Conservation (phyloP, 352 stramenopile species). For the Pythium sp. region DNA sequence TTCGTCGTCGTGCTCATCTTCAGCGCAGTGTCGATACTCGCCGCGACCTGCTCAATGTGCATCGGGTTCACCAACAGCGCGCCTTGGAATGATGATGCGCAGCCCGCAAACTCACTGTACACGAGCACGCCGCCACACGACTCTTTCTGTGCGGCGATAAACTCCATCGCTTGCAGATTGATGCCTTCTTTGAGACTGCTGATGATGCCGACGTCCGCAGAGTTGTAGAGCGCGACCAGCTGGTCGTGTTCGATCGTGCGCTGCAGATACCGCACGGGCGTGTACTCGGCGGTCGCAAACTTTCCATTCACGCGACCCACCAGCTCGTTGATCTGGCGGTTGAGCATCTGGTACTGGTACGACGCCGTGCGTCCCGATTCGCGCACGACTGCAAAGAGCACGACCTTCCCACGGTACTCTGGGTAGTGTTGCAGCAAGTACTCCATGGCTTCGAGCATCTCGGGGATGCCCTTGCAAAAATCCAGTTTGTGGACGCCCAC, state of each 20-base stretch:
- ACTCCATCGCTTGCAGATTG: constrained; percentile 91
- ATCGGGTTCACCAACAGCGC: constrained; percentile 87
- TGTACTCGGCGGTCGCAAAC: constrained; percentile 88
- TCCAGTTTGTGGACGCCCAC: constrained; percentile 77
- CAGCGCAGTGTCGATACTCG: constrained; percentile 78
- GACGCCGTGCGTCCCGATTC: constrained; percentile 63
- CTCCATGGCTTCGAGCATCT: constrained; percentile 90
- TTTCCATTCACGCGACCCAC: constrained; percentile 86
- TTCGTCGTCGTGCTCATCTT: constrained; percentile 87
- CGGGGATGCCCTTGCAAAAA: constrained; percentile 84
- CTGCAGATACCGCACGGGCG: constrained; percentile 87
- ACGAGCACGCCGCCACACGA: constrained; percentile 85
- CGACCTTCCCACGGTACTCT: constrained; percentile 91
- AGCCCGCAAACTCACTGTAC: constrained; percentile 91
- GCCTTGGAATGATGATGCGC: constrained; percentile 85
- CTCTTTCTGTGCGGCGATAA: constrained; percentile 83
- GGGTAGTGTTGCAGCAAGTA: constrained; percentile 87
- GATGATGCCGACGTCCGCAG: constrained; percentile 84
- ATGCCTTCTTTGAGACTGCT: constrained; percentile 90
- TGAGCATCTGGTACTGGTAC: constrained; percentile 78
- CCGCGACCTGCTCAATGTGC: constrained; percentile 87
- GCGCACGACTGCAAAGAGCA: constrained; percentile 93
- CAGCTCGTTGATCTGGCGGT: constrained; percentile 87
- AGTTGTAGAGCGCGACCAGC: constrained; percentile 88
- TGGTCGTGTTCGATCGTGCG: constrained; percentile 83